Percentiles rank a stretch among this genome's conserved stretches.
These are phyloP conservation scores for Fagopyrum esculentum DNA, from an alignment of 148 eudicot species.

Conservation along the genomic window DNA sequence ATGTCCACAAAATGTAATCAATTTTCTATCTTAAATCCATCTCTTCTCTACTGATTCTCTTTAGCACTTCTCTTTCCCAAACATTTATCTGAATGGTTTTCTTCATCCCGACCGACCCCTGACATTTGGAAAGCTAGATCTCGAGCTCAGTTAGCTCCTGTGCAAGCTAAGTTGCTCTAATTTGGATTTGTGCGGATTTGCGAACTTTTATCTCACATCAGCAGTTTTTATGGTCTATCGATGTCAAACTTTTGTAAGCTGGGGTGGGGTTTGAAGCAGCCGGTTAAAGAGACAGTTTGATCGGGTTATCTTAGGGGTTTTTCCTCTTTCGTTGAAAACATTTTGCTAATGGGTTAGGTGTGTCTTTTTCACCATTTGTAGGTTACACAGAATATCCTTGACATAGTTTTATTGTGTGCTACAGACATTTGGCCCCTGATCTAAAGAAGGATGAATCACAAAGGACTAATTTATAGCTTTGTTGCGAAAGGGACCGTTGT, in stretches of 20 bases:
- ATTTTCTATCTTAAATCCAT: too few relatives aligned
- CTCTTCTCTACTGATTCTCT: too few relatives aligned
- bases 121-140: too few relatives aligned
- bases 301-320: not conserved
- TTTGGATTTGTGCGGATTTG: too few relatives aligned
- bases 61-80: too few relatives aligned
- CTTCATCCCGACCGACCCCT: too few relatives aligned
- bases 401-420: not conserved
- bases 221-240: too few relatives aligned
- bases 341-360: not conserved
- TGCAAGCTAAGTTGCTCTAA: too few relatives aligned
- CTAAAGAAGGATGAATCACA: conserved; percentile 55
- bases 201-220: too few relatives aligned
- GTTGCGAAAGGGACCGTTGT: conserved; percentile 95
- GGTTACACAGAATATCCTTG: not conserved
- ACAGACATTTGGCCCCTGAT: not conserved
- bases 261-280: not conserved
- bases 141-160: too few relatives aligned
- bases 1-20: too few relatives aligned
- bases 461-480: conserved; percentile 89
- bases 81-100: too few relatives aligned
- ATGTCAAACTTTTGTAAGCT: not conserved
- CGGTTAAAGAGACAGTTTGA: not conserved
- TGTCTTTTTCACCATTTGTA: not conserved
- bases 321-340: not conserved